Evolutionary conservation across 768 basidiomycete genomes (phyloP).

Genomic region (Hericium alpestre): DNA sequence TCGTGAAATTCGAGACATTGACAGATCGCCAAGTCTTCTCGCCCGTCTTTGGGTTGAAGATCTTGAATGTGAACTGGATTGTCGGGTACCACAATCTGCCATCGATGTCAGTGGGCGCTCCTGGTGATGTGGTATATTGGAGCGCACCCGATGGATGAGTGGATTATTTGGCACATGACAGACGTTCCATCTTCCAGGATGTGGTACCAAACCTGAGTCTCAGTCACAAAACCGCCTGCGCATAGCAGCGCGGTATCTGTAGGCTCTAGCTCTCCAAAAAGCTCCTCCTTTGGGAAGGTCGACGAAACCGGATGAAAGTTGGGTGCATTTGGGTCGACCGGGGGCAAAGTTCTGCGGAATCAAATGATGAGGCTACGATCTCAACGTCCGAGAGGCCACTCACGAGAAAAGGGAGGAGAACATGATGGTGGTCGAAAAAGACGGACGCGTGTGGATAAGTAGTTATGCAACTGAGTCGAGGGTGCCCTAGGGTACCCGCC

Average conservation of each 20-base stretch:
- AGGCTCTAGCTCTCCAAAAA: constrained; percentile 65
- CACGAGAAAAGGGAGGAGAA: constrained; percentile 73
- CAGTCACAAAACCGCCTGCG: constrained; percentile 73
- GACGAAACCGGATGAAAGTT: constrained; percentile 79
- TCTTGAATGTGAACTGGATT: constrained; percentile 88
- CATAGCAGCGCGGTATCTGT: constrained; percentile 79
- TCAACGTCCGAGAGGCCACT: constrained; percentile 24
- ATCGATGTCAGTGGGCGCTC: constrained; percentile 2
- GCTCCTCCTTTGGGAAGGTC: constrained; percentile 40
- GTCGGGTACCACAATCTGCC: constrained; percentile 85
- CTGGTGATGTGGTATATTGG: constrained; percentile 5
- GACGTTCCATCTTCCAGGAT: constrained; percentile 70
- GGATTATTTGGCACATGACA: constrained; percentile 77
- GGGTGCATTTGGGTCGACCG: constrained; percentile 55
- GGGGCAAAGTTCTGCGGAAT: constrained; percentile 36
- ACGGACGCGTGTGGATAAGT: neutral
- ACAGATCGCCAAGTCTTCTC: constrained; percentile 77
- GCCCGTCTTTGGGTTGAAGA: constrained; percentile 68
- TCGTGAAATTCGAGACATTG: constrained; percentile 72
- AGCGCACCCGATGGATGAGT: constrained; percentile 80
- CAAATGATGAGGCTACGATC: constrained; percentile 6
- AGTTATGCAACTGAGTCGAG: neutral
- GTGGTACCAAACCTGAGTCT: constrained; percentile 85
- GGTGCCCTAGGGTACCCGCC: no score
- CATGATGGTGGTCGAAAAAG: constrained; percentile 36